Percentiles rank a stretch among this genome's conserved stretches.
Conservation (phyloP, 371 early-diverging fungal species). For the Rhizopus microsporus region DNA sequence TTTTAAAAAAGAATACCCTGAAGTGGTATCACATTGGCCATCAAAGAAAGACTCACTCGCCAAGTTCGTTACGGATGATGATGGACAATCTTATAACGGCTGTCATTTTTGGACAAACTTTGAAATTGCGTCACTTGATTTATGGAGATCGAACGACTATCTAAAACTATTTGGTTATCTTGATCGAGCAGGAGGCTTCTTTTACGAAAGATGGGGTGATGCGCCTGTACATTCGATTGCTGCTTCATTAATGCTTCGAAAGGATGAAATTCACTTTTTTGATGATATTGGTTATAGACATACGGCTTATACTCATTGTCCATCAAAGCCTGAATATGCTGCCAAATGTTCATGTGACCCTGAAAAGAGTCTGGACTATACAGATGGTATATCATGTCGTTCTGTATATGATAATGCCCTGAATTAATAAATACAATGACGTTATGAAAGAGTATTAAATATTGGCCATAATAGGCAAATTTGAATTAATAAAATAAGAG, state of each 20-base stretch:
- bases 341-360: conserved; percentile 61
- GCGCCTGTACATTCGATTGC: conserved; percentile 96
- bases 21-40: conserved; percentile 33
- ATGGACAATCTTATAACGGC: conserved; percentile 52
- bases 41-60: conserved; percentile 39
- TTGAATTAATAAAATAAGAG: too few relatives aligned
- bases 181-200: conserved; percentile 90
- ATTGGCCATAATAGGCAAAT: too few relatives aligned
- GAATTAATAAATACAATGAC: too few relatives aligned
- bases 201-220: conserved; percentile 96
- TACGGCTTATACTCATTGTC: conserved; percentile 71
- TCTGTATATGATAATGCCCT: conserved; percentile 16
- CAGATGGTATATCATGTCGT: conserved; percentile 20
- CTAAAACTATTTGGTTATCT: conserved; percentile 77
- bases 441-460: too few relatives aligned
- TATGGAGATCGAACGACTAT: conserved; percentile 81
- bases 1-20: conserved; percentile 49
- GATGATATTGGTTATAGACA: conserved; percentile 81
- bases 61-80: conserved; percentile 42
- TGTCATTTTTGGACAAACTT: conserved; percentile 81
- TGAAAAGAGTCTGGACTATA: conserved; percentile 35
- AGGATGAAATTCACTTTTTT: conserved; percentile 85
- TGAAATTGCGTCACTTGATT: conserved; percentile 78
- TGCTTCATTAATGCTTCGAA: conserved; percentile 77
- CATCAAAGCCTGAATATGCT: conserved; percentile 55